Percentiles rank a stretch among this genome's conserved stretches.
Conservation (phyloP, 345 rosid genomes). For the Bretschneidera sinensis region DNA sequence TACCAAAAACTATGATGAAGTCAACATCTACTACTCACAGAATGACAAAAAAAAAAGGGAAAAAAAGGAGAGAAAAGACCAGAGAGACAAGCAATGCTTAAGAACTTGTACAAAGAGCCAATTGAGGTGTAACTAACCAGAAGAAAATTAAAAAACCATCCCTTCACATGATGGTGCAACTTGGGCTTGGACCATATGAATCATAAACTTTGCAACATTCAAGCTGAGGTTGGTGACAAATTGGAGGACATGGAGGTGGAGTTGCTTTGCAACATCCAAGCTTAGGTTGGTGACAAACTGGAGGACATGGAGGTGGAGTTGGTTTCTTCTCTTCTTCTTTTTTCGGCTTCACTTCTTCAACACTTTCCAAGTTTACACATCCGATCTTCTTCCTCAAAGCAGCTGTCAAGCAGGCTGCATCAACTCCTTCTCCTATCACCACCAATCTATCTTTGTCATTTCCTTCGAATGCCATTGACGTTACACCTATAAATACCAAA, state of each 20-base stretch:
- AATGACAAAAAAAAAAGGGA: not conserved
- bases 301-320: not conserved
- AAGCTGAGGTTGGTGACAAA: conserved; percentile 11
- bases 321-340: not conserved
- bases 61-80: not conserved
- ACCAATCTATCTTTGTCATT: conserved; percentile 26
- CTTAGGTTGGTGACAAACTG: not conserved
- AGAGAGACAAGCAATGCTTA: too few relatives aligned
- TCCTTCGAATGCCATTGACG: conserved; percentile 38
- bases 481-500: conserved; percentile 28
- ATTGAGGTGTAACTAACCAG: too few relatives aligned
- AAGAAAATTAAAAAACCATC: too few relatives aligned
- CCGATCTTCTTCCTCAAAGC: conserved; percentile 33
- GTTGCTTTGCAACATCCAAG: not conserved
- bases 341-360: conserved; percentile 27
- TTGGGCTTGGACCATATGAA: conserved; percentile 17
- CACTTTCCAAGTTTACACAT: conserved; percentile 21
- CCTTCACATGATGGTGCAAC: conserved; percentile 26
- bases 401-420: conserved; percentile 32
- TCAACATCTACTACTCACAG: too few relatives aligned
- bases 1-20: too few relatives aligned
- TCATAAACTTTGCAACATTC: conserved; percentile 22
- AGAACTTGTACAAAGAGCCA: too few relatives aligned
- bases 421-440: conserved; percentile 34
- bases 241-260: not conserved